Evolutionary conservation across 148 eudicot species (phyloP).

Genomic region (Diospyros lotus): DNA sequence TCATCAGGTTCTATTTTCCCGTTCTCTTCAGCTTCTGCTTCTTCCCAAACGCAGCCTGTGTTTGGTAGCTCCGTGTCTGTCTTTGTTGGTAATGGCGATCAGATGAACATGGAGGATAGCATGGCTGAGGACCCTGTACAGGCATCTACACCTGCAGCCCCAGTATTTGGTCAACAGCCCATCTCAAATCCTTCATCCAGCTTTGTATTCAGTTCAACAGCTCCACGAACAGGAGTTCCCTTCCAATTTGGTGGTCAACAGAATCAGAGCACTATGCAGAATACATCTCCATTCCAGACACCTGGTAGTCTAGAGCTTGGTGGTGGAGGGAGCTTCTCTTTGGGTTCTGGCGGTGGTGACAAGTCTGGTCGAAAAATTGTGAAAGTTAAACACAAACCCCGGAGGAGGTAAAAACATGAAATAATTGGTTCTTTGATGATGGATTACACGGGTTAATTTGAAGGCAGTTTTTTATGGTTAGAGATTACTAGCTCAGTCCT

Average conservation of each 20-base stretch:
- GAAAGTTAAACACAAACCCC: constrained; percentile 29
- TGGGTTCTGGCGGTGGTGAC: constrained; percentile 68
- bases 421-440: background rate
- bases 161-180: constrained; percentile 48
- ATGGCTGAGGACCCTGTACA: constrained; percentile 89
- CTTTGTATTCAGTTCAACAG: constrained; percentile 39
- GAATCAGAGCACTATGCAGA: constrained; percentile 42
- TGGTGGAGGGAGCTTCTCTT: constrained; percentile 72
- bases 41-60: constrained; percentile 22
- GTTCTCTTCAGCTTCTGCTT: constrained; percentile 27
- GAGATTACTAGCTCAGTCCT: background rate
- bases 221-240: constrained; percentile 35
- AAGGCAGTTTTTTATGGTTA: background rate
- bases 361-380: constrained; percentile 55
- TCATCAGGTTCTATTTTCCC: constrained; percentile 38
- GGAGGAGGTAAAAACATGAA: constrained; percentile 38
- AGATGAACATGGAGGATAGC: constrained; percentile 75
- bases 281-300: constrained; percentile 48
- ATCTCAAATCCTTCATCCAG: constrained; percentile 31
- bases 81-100: constrained; percentile 42
- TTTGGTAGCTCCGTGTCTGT: constrained; percentile 31
- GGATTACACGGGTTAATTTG: background rate
- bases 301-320: constrained; percentile 61
- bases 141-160: constrained; percentile 27
- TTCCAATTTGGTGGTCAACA: constrained; percentile 73